Evolutionary conservation across 352 stramenopile species (phyloP).

Genomic region (Phytophthora vignae): DNA sequence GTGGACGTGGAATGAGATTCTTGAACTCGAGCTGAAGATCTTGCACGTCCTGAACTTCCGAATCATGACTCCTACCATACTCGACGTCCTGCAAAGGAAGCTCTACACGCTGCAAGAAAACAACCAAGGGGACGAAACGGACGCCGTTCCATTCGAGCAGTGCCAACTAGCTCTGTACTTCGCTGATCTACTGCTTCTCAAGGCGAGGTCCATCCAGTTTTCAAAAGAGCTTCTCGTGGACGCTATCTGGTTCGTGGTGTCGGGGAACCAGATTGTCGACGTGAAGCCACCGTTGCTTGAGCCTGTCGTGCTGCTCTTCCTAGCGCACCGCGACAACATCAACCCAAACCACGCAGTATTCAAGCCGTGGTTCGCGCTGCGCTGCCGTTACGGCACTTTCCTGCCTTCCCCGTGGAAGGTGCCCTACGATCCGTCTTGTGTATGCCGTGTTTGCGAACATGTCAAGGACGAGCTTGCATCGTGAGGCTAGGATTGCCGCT

Average conservation of each 20-base stretch:
- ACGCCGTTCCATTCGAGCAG: conserved; percentile 35
- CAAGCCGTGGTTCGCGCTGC: conserved; percentile 72
- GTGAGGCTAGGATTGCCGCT: background rate
- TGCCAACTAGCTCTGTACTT: conserved; percentile 70
- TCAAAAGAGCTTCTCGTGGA: conserved; percentile 58
- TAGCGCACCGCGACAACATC: conserved; percentile 73
- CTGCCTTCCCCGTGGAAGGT: conserved; percentile 62
- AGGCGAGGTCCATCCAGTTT: conserved; percentile 50
- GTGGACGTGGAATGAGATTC: conserved; percentile 77
- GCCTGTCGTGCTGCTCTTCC: conserved; percentile 66
- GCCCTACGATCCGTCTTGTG: conserved; percentile 58
- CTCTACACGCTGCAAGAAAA: conserved; percentile 38
- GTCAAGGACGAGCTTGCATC: conserved; percentile 37
- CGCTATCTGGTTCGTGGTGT: conserved; percentile 67
- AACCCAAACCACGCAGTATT: conserved; percentile 58
- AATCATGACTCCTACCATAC: conserved; percentile 60
- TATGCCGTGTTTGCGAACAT: conserved; percentile 69
- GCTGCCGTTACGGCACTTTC: conserved; percentile 63
- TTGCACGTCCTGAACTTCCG: conserved; percentile 57
- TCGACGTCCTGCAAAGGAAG: conserved; percentile 52
- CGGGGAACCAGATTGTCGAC: conserved; percentile 52
- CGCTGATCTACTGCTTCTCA: conserved; percentile 62
- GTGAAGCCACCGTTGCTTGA: conserved; percentile 57
- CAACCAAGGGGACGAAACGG: conserved; percentile 10
- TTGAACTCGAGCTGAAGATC: conserved; percentile 54